Evolutionary conservation across 441 rosid species (phyloP), one percentile per base, ranked within the genome.

Genomic region (Eruca vesicaria): DNA sequence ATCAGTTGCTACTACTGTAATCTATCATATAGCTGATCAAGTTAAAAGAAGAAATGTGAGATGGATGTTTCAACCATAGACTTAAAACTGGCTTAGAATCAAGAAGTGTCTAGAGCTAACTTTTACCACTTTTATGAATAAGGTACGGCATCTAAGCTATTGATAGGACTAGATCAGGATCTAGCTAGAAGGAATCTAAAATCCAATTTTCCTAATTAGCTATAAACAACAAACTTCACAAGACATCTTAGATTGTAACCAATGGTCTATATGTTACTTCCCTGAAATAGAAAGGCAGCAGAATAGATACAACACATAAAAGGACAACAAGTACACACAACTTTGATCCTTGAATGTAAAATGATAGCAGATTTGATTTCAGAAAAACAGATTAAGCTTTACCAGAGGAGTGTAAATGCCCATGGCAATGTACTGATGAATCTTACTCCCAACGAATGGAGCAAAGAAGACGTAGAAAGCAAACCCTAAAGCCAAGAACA

Each of bases 381-480:
- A 56, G 82, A 86, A 38, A 71, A 6, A 53, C 70, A 77, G 66
- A 31, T 38, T 61, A 9, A 70, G 68, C 83, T 87, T n/a, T 81
- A 96, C 99, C 74, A 96, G 87, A 41, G 97, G 98, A 82, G 97
- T 91, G 86, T 96, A 96, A 83, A 96, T 87, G 73, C 97, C 97
- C 83, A 87, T 91, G 23, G 81, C 89, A 82, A 93, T 75, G 71
- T 88, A 87, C 81, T 89, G 99, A 75, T 88, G 84, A 28, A 83
- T 81, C 88, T 84, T 87, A 81, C 74, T 91, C 78, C 99, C 99
- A 63, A 91, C 96, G 80, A 96, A 96, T 9, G 99, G 99, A 71
- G 97, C 97, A 83, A 96, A 96, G 90, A 93, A 91, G 80, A 96
- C 99, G 80, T 93, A 96, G 87, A 88, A 93, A 67, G 98, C 99